phyloP scores from a whole-genome alignment of 1,284 basidiomycete species.

The Cystobasidium slooffiae region DNA sequence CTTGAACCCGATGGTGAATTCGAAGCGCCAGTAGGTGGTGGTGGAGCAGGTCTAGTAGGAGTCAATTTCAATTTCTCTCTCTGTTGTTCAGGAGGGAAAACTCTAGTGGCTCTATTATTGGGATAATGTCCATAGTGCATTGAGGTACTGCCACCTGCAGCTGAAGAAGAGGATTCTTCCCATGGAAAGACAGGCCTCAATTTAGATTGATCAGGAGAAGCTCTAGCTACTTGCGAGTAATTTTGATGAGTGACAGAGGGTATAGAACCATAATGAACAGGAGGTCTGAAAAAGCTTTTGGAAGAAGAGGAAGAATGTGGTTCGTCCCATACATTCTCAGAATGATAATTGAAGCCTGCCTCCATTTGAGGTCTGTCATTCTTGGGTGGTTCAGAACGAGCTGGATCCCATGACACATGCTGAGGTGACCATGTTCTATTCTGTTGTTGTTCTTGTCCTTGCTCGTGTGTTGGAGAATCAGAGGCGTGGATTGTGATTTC shows the following conservation, averaged over 20 bases:
- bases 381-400: conserved; percentile 58
- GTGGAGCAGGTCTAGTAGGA: conserved; percentile 55
- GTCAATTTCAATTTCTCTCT: conserved; percentile 60
- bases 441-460: conserved; percentile 7
- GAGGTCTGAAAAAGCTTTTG: conserved; percentile 65
- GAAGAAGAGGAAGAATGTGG: conserved; percentile 47
- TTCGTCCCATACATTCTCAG: conserved; percentile 62
- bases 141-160: background rate
- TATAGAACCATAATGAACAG: conserved; percentile 58
- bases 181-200: conserved; percentile 89
- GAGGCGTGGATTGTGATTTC: conserved; percentile 49
- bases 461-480: conserved; percentile 47
- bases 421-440: conserved; percentile 49
- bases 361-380: conserved; percentile 59
- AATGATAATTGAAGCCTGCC: conserved; percentile 58
- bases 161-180: conserved; percentile 64
- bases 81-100: conserved; percentile 65
- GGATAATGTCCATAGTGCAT: background rate
- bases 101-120: conserved; percentile 64
- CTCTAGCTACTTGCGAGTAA: conserved; percentile 59
- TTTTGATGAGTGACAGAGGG: conserved; percentile 58
- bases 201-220: conserved; percentile 70
- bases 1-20: conserved; percentile 53
- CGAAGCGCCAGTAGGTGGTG: conserved; percentile 54
- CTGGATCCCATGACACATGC: conserved; percentile 60